A percentile compares a stretch with the other conserved stretches of the same genome.
These are phyloP conservation scores for Claviceps purpurea DNA, from an alignment of 2,329 filamentous ascomycete genomes.

Conservation along the genomic window DNA sequence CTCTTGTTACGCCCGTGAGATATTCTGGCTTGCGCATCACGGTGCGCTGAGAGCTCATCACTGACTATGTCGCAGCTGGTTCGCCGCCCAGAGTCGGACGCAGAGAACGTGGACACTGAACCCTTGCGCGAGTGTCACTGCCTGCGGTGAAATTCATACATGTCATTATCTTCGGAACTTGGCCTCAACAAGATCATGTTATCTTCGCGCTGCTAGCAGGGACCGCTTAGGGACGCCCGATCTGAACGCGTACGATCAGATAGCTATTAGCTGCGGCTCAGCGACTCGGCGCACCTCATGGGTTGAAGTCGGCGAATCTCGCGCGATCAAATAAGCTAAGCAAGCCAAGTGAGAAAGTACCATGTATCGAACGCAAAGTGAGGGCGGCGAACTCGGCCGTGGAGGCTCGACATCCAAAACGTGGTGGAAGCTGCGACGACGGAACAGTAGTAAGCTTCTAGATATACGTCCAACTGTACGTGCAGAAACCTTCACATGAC, in stretches of 20 bases:
- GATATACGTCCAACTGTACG: background rate
- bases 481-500: background rate
- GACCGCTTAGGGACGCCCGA: background rate
- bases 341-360: background rate
- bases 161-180: background rate
- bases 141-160: background rate
- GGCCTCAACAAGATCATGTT: background rate
- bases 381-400: slow-evolving; percentile 11
- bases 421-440: slow-evolving; percentile 9
- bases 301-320: background rate
- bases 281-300: background rate
- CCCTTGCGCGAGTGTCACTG: background rate
- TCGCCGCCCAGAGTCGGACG: no score
- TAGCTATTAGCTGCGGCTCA: background rate
- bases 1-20: no score
- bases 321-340: background rate
- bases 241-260: background rate
- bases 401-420: slow-evolving; percentile 7
- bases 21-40: no score
- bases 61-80: no score
- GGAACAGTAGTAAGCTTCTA: background rate
- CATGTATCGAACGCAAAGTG: slow-evolving; percentile 17
- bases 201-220: background rate
- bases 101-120: no score
- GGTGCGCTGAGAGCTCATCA: no score